These are phyloP conservation scores for Erigeron canadensis DNA, from an alignment of 129 eudicot genomes.

Conservation along the genomic window DNA sequence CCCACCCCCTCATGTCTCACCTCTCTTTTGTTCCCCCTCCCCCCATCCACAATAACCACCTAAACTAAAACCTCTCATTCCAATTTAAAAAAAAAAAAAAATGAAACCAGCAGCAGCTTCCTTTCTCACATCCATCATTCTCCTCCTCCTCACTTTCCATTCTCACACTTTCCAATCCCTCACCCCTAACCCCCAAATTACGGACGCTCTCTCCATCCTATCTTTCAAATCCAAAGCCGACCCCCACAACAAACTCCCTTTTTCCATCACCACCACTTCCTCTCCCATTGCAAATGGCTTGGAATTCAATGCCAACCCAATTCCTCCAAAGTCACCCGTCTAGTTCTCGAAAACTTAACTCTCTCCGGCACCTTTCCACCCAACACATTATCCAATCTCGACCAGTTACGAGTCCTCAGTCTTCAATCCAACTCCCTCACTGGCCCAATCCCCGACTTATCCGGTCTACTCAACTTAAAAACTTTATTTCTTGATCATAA, in stretches of 20 bases:
- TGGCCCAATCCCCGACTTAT: constrained; percentile 78
- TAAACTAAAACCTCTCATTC: background rate
- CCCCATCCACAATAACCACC: background rate
- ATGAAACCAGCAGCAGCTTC: constrained; percentile 6
- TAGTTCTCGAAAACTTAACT: constrained; percentile 40
- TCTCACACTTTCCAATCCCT: constrained; percentile 7
- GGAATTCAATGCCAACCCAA: constrained; percentile 58
- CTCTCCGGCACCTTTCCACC: constrained; percentile 64
- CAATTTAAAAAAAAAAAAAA: too few species aligned
- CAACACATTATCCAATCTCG: constrained; percentile 53
- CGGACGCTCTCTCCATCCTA: constrained; percentile 52
- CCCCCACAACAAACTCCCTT: constrained; percentile 42
- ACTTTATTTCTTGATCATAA: constrained; percentile 63
- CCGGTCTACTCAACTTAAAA: constrained; percentile 61
- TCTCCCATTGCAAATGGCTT: constrained; percentile 60
- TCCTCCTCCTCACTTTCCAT: constrained; percentile 12
- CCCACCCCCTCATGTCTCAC: too few species aligned
- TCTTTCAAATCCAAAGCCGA: constrained; percentile 81
- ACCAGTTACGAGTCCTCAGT: constrained; percentile 78
- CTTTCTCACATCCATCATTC: background rate
- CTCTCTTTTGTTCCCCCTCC: background rate
- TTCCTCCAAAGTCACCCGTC: constrained; percentile 41
- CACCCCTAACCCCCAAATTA: constrained; percentile 15
- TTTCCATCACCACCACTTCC: constrained; percentile 28
- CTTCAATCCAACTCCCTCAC: constrained; percentile 71